Conservation (phyloP, 225 moss, liverwort and hornwort genomes). For the Pleurozium schreberi region DNA sequence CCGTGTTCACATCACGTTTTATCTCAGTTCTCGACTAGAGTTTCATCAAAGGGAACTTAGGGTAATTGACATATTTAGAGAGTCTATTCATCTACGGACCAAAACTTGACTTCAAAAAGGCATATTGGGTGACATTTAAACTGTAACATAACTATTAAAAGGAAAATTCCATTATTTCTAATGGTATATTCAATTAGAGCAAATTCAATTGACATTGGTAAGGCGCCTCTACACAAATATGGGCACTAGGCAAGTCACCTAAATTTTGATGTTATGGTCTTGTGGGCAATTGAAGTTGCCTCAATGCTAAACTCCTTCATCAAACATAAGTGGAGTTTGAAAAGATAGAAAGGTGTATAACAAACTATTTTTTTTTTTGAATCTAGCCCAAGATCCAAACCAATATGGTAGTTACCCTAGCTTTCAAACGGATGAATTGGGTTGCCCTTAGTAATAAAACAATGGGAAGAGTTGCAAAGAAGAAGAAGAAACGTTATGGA, state of each 20-base stretch:
- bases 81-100: not conserved
- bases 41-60: not conserved
- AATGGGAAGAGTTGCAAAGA: rapidly evolving
- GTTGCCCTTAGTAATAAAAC: too few relatives aligned
- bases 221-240: rapidly evolving
- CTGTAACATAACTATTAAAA: not conserved
- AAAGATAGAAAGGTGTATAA: not conserved
- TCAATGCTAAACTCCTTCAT: not conserved
- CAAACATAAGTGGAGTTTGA: rapidly evolving
- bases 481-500: not conserved
- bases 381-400: rapidly evolving
- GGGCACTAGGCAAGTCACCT: rapidly evolving
- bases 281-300: rapidly evolving
- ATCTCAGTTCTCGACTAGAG: rapidly evolving
- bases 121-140: not conserved
- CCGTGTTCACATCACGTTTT: rapidly evolving
- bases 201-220: rapidly evolving
- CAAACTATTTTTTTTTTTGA: rapidly evolving
- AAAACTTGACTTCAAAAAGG: not conserved
- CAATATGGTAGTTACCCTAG: rapidly evolving
- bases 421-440: rapidly evolving
- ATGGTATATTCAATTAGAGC: not conserved
- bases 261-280: rapidly evolving
- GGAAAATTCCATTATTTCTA: not conserved
- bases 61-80: not conserved